Evolutionary conservation across 2,329 filamentous ascomycete genomes (phyloP), one percentile per base, ranked within the genome.

Genomic region (Emydomyces testavorans): DNA sequence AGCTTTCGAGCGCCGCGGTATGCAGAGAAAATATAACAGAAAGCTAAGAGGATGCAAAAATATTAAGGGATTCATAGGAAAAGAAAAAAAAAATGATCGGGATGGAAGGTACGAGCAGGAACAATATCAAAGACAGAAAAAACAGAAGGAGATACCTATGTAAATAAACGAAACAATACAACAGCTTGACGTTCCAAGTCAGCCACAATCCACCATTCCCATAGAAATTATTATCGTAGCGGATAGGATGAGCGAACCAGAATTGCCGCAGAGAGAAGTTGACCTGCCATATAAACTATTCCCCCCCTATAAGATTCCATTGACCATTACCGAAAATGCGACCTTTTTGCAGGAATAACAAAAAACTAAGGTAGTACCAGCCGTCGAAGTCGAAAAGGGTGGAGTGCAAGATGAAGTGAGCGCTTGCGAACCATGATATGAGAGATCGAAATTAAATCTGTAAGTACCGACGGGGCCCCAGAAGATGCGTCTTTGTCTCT

Each of bases 1-100:
- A 32, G 47, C 24, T 39, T 35, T 44, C 41, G 24, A 43, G 38
- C 40, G 47, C 47, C 40, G 26, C 34, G 29, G 26, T 49, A 49
- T 49, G 41, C 41, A 39, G 34, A 32, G n/a, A 37, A 18, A 18
- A 38, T 23, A 49, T 20, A 34, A n/a, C 6, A 37, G n/a, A 13
- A 32, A 38, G 46, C 39, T 29, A 49, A 36, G 32, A 26, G 2
- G 29, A 44, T 38, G 41, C 32, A 47, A 38, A 47, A 36, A 28
- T 26, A 46, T 31, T 46, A 11, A 38, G 35, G 10, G 10, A 21
- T 4, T 32, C 6, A n/a, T 5, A 23, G 13, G 18, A n/a, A 7
- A 15, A 11, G 10, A 36, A 31, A 35, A 29, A 20, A 11, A 29
- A 26, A 48, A 32, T 20, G 11, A 28, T 21, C 21, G 13, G 8